Evolutionary conservation across 768 basidiomycete genomes (phyloP), one percentile per base, ranked within the genome.

Genomic region (Gloeophyllum trabeum): DNA sequence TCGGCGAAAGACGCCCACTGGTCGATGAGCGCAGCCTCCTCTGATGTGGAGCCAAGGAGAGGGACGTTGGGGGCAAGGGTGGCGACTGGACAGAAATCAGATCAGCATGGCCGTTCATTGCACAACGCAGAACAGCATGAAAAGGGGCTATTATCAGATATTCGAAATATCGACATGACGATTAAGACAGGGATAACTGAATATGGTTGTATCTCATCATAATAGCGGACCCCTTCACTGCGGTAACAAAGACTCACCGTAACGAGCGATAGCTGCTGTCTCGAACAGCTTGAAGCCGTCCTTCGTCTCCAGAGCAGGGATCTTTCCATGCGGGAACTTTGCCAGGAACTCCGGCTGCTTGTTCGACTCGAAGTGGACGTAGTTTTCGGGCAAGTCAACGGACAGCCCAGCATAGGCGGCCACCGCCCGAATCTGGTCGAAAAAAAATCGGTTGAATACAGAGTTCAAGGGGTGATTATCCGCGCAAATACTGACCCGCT

Each of bases 1-100:
- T 92, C 87, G 10, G 67, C 67, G 44, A 88, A 78, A 51, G 82
- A 79, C 41, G 71, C 55, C 91, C 91, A 99, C 60, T 94, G 88
- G 51, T 89, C 79, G 43, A 97, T 65, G 41, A 81, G 64, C 23
- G 90, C 92, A 22, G 71, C 63, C 21, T 88, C 82, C 57, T 87
- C 69, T 35, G 55, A 41, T 41, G 70, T 68, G 37, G 69, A 55
- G 39, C 91, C 88, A 24, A 92, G 69, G 35, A 99, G 78, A 36
- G 71, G 77, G 44, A 79, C 71, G 62, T 91, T 88, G 57, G 88
- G 79, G 6, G 81, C 75, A 40, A 84, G 70, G 24, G 65, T 48
- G 39, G 88, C 82, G 49, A 96, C 92, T 97, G 53, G 18, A 0
- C 10, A 44, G 16, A 51, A 48, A 38, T 19, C 5, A 6, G 16